Conservation (phyloP, 2,329 filamentous ascomycete genomes). For the Paecilomyces niveus region DNA sequence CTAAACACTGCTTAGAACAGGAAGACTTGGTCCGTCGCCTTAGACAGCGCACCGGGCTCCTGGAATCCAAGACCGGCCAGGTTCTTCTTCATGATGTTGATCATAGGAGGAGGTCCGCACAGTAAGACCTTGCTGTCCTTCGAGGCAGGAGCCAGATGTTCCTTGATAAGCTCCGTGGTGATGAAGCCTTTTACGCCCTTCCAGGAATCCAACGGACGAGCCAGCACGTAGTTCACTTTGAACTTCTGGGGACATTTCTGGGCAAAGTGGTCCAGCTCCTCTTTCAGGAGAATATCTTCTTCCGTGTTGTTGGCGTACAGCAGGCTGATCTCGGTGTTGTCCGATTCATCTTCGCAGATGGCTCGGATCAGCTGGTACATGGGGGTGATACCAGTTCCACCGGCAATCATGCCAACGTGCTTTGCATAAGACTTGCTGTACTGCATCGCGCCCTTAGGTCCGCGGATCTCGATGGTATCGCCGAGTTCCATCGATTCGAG, state of each 20-base stretch:
- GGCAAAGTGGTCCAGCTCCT: not conserved
- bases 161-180: not conserved
- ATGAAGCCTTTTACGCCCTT: not conserved
- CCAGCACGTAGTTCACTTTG: not conserved
- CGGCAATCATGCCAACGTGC: slow-evolving; percentile 16
- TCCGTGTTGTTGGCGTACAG: not conserved
- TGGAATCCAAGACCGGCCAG: not conserved
- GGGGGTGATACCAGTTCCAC: slow-evolving; percentile 30
- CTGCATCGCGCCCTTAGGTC: slow-evolving; percentile 26
- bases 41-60: not conserved
- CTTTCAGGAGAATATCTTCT: not conserved
- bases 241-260: not conserved
- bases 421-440: slow-evolving; percentile 12
- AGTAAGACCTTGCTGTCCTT: not conserved
- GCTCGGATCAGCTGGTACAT: slow-evolving; percentile 50
- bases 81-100: not conserved
- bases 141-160: not conserved
- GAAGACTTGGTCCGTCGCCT: not conserved
- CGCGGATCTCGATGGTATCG: slow-evolving; percentile 28
- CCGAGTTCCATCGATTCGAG: not conserved
- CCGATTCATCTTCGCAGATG: not conserved
- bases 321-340: not conserved
- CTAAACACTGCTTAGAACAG: not conserved
- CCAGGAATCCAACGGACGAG: not conserved
- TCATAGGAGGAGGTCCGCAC: not conserved